phyloP scores from a whole-genome alignment of 1,284 basidiomycete genomes.

The Irpex lacteus region DNA sequence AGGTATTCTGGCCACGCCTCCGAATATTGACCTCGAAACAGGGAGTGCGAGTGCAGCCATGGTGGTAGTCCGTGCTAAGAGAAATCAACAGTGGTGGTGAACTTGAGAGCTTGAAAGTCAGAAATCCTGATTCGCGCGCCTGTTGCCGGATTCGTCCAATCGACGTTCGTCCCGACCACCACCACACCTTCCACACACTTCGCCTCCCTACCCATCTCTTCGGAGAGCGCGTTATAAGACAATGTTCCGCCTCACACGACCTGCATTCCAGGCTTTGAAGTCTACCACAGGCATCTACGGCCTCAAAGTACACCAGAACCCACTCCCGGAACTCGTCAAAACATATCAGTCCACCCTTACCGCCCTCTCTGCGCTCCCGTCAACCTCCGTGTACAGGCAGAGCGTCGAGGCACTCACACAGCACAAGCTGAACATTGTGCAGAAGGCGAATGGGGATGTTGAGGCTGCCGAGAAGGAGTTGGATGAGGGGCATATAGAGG shows the following conservation, averaged over 20 bases:
- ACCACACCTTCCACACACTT: background rate
- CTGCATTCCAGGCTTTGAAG: slow-evolving; percentile 66
- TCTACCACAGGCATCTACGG: slow-evolving; percentile 79
- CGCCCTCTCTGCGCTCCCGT: slow-evolving; percentile 70
- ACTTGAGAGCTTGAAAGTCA: slow-evolving; percentile 1
- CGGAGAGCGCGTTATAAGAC: slow-evolving; percentile 6
- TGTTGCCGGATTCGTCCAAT: background rate
- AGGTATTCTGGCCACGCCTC: slow-evolving; percentile 35
- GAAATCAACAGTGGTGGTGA: background rate
- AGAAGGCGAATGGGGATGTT: slow-evolving; percentile 67
- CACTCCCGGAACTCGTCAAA: slow-evolving; percentile 73
- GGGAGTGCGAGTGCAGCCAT: slow-evolving; percentile 43
- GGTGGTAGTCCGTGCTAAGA: slow-evolving; percentile 11
- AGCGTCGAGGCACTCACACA: slow-evolving; percentile 86
- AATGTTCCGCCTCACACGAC: slow-evolving; percentile 81
- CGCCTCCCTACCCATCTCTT: background rate
- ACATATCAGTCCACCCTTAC: slow-evolving; percentile 83
- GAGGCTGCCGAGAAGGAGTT: slow-evolving; percentile 69
- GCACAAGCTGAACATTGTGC: slow-evolving; percentile 75
- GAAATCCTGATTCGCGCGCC: background rate
- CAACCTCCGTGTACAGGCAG: slow-evolving; percentile 87
- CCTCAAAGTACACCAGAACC: slow-evolving; percentile 71
- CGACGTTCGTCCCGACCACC: slow-evolving; percentile 9
- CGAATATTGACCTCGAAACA: slow-evolving; percentile 31
- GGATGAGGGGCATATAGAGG: slow-evolving; percentile 80